A percentile compares a stretch with the other conserved stretches of the same genome.
Conservation (phyloP, 1,139 yeast species). For the Yamadazyma pseudoaaseri region DNA sequence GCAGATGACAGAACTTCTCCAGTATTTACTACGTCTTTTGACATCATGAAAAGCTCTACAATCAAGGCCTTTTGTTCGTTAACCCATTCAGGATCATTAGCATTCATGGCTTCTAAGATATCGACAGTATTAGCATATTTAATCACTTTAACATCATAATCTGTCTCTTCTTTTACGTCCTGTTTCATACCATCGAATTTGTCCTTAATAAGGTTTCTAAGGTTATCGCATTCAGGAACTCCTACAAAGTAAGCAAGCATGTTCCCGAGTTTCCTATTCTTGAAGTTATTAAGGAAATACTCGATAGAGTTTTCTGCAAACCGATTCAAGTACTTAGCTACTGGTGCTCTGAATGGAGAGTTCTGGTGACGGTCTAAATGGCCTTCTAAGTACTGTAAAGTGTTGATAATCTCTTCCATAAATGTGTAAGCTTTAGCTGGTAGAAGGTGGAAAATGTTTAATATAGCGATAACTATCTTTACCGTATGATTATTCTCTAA, state of each 20-base stretch:
- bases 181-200: constrained; percentile 43
- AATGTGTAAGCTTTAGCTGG: constrained; percentile 93
- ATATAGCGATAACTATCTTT: constrained; percentile 83
- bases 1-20: constrained; percentile 49
- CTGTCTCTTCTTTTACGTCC: constrained; percentile 44
- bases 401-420: constrained; percentile 79
- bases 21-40: constrained; percentile 44
- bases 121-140: constrained; percentile 74
- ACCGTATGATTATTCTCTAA: constrained; percentile 78
- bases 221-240: constrained; percentile 54
- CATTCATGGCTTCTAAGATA: constrained; percentile 52
- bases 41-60: constrained; percentile 43
- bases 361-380: constrained; percentile 79
- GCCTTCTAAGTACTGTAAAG: constrained; percentile 76
- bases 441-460: constrained; percentile 85
- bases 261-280: constrained; percentile 66
- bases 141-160: constrained; percentile 54
- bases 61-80: constrained; percentile 49
- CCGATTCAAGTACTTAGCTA: constrained; percentile 82
- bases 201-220: constrained; percentile 54
- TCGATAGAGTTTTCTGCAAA: constrained; percentile 75
- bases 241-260: constrained; percentile 64
- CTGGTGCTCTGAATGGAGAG: constrained; percentile 91
- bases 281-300: constrained; percentile 67
- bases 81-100: constrained; percentile 64